A percentile compares a stretch with the other conserved stretches of the same genome.
Conservation (phyloP, 352 stramenopile species). For the Lagenidium giganteum region DNA sequence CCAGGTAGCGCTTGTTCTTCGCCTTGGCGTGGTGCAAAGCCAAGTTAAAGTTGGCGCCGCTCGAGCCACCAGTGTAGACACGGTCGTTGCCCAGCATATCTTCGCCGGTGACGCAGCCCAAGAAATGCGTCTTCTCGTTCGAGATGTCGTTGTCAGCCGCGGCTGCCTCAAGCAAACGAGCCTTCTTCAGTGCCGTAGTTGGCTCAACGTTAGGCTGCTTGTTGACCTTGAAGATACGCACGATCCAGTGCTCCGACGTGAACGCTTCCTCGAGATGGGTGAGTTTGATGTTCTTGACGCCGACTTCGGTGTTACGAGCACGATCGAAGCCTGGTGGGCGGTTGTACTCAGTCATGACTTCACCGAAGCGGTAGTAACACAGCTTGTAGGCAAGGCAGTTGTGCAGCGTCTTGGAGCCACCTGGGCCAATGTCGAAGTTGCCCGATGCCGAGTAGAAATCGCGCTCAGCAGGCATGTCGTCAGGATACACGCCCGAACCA, state of each 20-base stretch:
- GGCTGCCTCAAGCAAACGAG: constrained; percentile 41
- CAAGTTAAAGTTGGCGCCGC: constrained; percentile 88
- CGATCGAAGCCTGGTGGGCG: constrained; percentile 81
- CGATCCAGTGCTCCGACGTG: constrained; percentile 94
- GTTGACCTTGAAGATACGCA: constrained; percentile 95
- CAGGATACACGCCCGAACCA: constrained; percentile 74
- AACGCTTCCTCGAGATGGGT: constrained; percentile 92
- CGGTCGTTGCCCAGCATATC: constrained; percentile 82
- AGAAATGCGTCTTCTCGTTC: constrained; percentile 73
- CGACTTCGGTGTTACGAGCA: constrained; percentile 83
- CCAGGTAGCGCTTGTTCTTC: constrained; percentile 86
- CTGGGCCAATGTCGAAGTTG: constrained; percentile 81
- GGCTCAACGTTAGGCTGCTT: constrained; percentile 79
- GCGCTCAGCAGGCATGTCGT: constrained; percentile 81
- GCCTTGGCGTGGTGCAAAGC: constrained; percentile 80
- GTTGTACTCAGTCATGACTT: constrained; percentile 85
- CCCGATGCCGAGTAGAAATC: constrained; percentile 84
- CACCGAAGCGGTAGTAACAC: constrained; percentile 90
- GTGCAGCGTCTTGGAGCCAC: constrained; percentile 80
- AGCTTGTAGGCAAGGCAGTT: constrained; percentile 94
- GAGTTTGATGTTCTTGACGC: constrained; percentile 88
- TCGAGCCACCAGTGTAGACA: constrained; percentile 82
- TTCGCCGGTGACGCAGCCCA: constrained; percentile 83
- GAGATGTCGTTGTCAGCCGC: constrained; percentile 48
- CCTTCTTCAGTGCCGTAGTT: constrained; percentile 62